Base-by-base conservation (phyloP, 225 moss, liverwort and hornwort genomes). In the Climacium dendroides region DNA sequence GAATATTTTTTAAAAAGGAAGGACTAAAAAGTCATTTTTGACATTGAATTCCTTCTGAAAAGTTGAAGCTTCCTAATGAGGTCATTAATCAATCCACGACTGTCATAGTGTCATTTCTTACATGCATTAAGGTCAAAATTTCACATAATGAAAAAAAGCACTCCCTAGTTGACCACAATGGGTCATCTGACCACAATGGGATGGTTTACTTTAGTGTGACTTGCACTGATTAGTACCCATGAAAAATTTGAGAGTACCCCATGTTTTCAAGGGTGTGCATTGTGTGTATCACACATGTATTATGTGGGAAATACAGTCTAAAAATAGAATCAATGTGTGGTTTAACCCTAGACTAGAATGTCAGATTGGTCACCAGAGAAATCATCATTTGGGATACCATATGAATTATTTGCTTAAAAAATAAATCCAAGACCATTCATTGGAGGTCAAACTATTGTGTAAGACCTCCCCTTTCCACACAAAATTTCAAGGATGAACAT, bases 371-470 rank as follows among this genome's bases (percentile, higher is more conserved):
- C 6, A 19, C 19, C 19, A 35, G 10, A 19, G 34, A 64, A 19
- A 10, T 10, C 65, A 35, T 35, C 10, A 0, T 10, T 35, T 11
- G 1, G 3, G 19, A 3, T 35, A 19, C 1, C 10, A 1, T 5
- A 19, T 65, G 65, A 65, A 35, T 35, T 19, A 65, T 6, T 65
- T 62, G 5, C 28, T 15, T 30, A 62, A 4, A 3, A 18, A 65
- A 65, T 5, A 0, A 65, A 8, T 9, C 1, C 0, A 6, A 65
- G 5, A 11, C 6, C 19, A 11, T 3, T 35, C 6, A 19, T 19
- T 35, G 19, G 11, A 65, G 3, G 35, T 65, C 35, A 35, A 65
- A 11, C 6, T 35, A 35, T 35, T 65, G 19, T 65, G 3, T 4
- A 65, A 35, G 19, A 65, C 1, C 0, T 65, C 11, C 10, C 5